Percentiles rank a stretch among this genome's conserved stretches.
phyloP scores from a whole-genome alignment of 2,329 filamentous ascomycete species.

The Pestalotiopsis sp. region DNA sequence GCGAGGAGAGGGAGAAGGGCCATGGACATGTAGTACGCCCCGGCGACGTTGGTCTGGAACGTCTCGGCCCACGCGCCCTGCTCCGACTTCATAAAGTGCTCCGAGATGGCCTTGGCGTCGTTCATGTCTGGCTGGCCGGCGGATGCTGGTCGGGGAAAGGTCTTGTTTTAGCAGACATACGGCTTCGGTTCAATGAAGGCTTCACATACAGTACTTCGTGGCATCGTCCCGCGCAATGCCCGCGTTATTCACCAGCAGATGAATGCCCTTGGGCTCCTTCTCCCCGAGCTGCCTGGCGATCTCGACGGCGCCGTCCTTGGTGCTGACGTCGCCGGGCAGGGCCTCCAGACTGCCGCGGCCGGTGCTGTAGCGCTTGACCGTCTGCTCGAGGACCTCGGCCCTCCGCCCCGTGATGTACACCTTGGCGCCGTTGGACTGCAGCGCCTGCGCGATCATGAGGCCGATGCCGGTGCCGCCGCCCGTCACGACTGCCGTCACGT shows the following conservation, averaged over 20 bases:
- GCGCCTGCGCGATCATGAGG: slow-evolving; percentile 18
- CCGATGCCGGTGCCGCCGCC: slow-evolving; percentile 18
- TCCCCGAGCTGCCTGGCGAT: slow-evolving; percentile 53
- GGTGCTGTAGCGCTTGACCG: slow-evolving; percentile 13
- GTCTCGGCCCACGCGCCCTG: slow-evolving; percentile 50
- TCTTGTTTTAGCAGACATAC: slow-evolving; percentile 44
- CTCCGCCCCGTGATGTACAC: slow-evolving; percentile 23
- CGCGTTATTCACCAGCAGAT: slow-evolving; percentile 54
- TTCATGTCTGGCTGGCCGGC: slow-evolving; percentile 48
- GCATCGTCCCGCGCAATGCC: slow-evolving; percentile 54
- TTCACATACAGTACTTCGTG: slow-evolving; percentile 45
- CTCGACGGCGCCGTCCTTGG: slow-evolving; percentile 48
- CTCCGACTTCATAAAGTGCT: slow-evolving; percentile 51
- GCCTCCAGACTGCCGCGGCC: slow-evolving; percentile 14
- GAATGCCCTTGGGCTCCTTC: slow-evolving; percentile 53
- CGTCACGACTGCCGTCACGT: slow-evolving; percentile 17
- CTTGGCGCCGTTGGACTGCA: slow-evolving; percentile 22
- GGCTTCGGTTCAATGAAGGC: no score
- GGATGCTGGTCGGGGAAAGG: slow-evolving; percentile 33
- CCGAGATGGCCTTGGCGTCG: slow-evolving; percentile 47
- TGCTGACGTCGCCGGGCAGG: slow-evolving; percentile 21
- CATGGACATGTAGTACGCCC: slow-evolving; percentile 53
- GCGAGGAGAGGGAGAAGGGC: slow-evolving; percentile 54
- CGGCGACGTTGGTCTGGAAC: slow-evolving; percentile 52
- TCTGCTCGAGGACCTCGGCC: slow-evolving; percentile 16